Percentiles rank a stretch among this genome's conserved stretches.
phyloP scores from a whole-genome alignment of 1,284 basidiomycete genomes.

The Phenoliferia sp. region DNA sequence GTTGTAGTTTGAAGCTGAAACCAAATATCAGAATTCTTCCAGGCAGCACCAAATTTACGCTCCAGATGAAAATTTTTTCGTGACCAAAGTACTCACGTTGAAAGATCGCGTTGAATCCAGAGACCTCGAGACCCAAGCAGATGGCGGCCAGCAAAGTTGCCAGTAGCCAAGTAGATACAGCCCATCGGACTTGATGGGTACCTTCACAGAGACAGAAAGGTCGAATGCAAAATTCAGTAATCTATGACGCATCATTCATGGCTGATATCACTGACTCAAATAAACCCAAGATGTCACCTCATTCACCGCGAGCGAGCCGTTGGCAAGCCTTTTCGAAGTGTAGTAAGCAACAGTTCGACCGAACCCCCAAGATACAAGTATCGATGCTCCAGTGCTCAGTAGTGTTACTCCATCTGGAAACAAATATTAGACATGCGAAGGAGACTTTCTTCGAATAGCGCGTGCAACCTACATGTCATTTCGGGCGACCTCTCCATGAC shows the following conservation, averaged over 20 bases:
- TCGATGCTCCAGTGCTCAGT: background rate
- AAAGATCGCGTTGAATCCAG: background rate
- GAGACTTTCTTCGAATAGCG: too few species aligned
- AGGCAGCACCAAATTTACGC: too few species aligned
- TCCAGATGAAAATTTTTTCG: too few species aligned
- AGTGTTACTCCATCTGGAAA: background rate
- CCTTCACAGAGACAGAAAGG: too few species aligned
- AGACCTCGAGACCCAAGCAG: background rate
- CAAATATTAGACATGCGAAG: too few species aligned
- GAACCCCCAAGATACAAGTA: background rate
- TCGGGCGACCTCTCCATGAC: background rate
- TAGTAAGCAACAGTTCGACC: background rate
- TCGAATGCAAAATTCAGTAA: too few species aligned
- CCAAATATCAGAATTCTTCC: background rate
- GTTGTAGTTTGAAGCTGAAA: background rate
- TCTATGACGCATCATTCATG: too few species aligned
- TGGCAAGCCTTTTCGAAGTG: background rate
- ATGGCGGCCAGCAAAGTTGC: background rate
- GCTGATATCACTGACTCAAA: too few species aligned
- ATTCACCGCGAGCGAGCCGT: background rate
- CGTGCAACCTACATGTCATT: too few species aligned
- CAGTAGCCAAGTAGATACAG: background rate
- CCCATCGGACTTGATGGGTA: background rate
- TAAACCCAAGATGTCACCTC: background rate
- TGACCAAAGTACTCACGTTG: background rate